Base-by-base conservation (phyloP, 2,329 filamentous ascomycete genomes). In the Mariannaea elegans region DNA sequence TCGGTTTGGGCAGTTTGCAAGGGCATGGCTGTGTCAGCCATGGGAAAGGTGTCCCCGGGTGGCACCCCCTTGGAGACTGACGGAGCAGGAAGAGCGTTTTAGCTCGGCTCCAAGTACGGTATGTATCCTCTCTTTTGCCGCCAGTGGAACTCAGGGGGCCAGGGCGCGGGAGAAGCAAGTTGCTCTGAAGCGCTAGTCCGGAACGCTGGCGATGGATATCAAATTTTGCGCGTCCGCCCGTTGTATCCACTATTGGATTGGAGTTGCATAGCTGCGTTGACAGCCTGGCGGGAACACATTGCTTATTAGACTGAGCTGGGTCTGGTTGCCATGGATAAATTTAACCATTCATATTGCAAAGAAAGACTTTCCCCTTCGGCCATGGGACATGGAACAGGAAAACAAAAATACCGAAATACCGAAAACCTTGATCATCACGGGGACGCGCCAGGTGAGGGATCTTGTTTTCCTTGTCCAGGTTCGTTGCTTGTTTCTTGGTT, bases 121-220 rank as follows among this genome's bases (percentile, higher is more conserved):
- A n/a, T 52, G 51, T 50, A 39, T 47, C 55, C 34, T 62, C 65
- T 67, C 61, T 65, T 66, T 70, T 69, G 67, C 57, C 49, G 61
- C 57, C 44, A 45, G 65, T 71, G 65, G 62, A 62, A 51, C 59
- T 57, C 36, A 56, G 24, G 24, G 61, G 59, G 64, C 59, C 55
- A 55, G 49, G 59, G 55, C 42, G 61, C 56, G 56, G 52, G 50
- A 66, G 62, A 66, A 61, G 41, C 49, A 51, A 41, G 29, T 12
- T 41, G 48, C 51, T 32, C 49, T 62, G 55, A 63, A 69, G 60
- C 57, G 57, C 59, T 66, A 46, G 68, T 54, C 57, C 58, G 62
- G 65, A 63, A 66, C 53, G 56, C 46, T 61, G 50, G 52, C 48
- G 50, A 66, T 61, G 55, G 59, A 34, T 49, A 57, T 63, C 61